Evolutionary conservation across 2,329 filamentous ascomycete species (phyloP).

Genomic region (Fusarium veterinarium): DNA sequence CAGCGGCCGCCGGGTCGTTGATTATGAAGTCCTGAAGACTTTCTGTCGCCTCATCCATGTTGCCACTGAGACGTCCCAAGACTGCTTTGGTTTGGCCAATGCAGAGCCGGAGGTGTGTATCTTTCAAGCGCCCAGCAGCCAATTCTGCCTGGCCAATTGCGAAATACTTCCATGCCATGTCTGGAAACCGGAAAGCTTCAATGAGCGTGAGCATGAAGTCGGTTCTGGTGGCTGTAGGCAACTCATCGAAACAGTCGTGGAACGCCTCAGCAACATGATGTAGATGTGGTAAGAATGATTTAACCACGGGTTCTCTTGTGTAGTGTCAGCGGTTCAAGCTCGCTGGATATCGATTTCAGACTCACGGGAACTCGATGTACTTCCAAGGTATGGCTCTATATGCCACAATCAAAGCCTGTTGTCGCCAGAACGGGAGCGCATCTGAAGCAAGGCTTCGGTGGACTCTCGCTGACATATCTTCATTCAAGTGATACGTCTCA

Average conservation of each 20-base stretch:
- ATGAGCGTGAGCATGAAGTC: constrained; percentile 40
- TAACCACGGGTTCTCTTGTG: constrained; percentile 26
- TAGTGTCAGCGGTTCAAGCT: constrained; percentile 16
- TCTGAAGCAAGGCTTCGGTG: constrained; percentile 22
- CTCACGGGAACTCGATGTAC: constrained; percentile 40
- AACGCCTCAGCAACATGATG: constrained; percentile 28
- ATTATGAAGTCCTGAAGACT: constrained; percentile 25
- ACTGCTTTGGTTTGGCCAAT: constrained; percentile 35
- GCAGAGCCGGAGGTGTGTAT: constrained; percentile 32
- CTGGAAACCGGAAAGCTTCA: constrained; percentile 38
- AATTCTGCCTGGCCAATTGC: constrained; percentile 30
- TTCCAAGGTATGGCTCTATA: constrained; percentile 41
- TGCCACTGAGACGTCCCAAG: constrained; percentile 35
- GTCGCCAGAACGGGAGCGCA: constrained; percentile 28
- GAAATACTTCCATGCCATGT: constrained; percentile 42
- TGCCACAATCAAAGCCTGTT: constrained; percentile 34
- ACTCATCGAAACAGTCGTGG: constrained; percentile 27
- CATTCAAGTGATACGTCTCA: constrained; percentile 32
- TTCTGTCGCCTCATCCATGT: constrained; percentile 31
- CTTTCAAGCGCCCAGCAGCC: constrained; percentile 29
- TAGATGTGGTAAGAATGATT: constrained; percentile 34
- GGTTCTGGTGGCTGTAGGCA: constrained; percentile 22
- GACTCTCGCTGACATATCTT: constrained; percentile 29
- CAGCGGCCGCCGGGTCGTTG: neutral
- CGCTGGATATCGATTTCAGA: neutral